Evolutionary conservation across 768 basidiomycete species (phyloP).

Genomic region (Epithele typhae): DNA sequence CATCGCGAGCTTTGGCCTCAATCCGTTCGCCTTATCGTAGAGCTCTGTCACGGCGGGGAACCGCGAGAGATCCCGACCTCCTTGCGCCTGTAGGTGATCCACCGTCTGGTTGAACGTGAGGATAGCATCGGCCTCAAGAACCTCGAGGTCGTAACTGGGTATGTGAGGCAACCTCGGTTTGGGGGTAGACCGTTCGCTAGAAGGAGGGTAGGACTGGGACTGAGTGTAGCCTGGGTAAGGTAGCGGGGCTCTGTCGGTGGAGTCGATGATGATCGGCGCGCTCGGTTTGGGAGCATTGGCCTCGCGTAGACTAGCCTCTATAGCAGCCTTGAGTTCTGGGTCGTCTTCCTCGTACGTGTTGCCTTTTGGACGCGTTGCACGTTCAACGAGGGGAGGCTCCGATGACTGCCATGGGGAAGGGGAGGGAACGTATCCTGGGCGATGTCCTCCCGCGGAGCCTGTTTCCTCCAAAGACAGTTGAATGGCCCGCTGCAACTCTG

Average conservation of each 20-base stretch:
- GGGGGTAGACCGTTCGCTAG: slow-evolving; percentile 21
- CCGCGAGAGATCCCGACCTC: slow-evolving; percentile 70
- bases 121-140: slow-evolving; percentile 80
- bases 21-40: slow-evolving; percentile 74
- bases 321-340: slow-evolving; percentile 87
- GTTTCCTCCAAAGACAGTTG: slow-evolving; percentile 85
- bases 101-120: slow-evolving; percentile 89
- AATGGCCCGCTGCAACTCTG: slow-evolving; percentile 91
- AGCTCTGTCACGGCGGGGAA: slow-evolving; percentile 84
- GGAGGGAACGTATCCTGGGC: slow-evolving; percentile 67
- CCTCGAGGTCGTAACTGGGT: slow-evolving; percentile 77
- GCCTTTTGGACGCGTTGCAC: slow-evolving; percentile 39
- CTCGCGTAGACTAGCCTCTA: slow-evolving; percentile 92
- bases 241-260: slow-evolving; percentile 31
- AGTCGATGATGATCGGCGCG: slow-evolving; percentile 62
- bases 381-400: slow-evolving; percentile 65
- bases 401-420: slow-evolving; percentile 62
- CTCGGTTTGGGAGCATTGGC: slow-evolving; percentile 73
- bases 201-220: slow-evolving; percentile 43
- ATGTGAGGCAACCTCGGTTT: slow-evolving; percentile 48
- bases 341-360: slow-evolving; percentile 70
- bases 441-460: slow-evolving; percentile 42
- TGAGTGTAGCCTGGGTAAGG: slow-evolving; percentile 24
- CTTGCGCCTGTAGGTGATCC: slow-evolving; percentile 75
- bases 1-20: slow-evolving; percentile 79